These are phyloP conservation scores for Arabis hirsuta DNA, from an alignment of 345 rosid species.

Conservation along the genomic window DNA sequence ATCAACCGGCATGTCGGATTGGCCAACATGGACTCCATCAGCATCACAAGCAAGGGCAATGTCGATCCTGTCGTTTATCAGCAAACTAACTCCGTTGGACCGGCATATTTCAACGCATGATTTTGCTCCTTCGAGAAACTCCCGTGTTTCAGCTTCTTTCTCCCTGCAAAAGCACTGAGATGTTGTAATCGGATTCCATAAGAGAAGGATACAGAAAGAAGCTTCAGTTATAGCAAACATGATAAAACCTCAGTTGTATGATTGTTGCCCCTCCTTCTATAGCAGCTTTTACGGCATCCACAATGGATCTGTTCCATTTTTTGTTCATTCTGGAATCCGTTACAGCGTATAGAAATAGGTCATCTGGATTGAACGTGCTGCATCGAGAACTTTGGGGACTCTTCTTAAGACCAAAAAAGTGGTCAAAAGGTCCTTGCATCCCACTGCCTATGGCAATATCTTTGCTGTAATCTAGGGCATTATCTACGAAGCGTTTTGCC, in stretches of 20 bases:
- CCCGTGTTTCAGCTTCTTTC: constrained; percentile 67
- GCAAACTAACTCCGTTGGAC: constrained; percentile 57
- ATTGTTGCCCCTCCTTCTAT: constrained; percentile 92
- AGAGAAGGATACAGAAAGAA: constrained; percentile 12
- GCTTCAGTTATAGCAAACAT: constrained; percentile 7
- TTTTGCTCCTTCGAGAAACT: constrained; percentile 73
- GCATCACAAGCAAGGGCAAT: constrained; percentile 86
- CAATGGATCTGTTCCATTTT: constrained; percentile 75
- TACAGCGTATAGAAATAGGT: constrained; percentile 83
- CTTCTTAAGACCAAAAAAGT: constrained; percentile 64
- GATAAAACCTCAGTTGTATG: constrained; percentile 72
- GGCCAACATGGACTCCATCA: constrained; percentile 92
- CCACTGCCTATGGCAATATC: constrained; percentile 82
- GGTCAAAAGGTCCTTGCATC: constrained; percentile 93
- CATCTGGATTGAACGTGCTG: constrained; percentile 58
- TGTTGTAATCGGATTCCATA: constrained; percentile 1
- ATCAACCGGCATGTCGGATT: constrained; percentile 76
- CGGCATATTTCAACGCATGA: constrained; percentile 69
- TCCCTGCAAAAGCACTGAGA: constrained; percentile 55
- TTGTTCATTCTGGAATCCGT: constrained; percentile 84
- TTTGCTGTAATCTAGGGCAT: constrained; percentile 74
- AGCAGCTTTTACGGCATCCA: constrained; percentile 71
- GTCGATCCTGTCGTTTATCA: constrained; percentile 88
- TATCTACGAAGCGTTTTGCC: constrained; percentile 70
- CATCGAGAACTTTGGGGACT: constrained; percentile 40